Percentiles rank a stretch among this genome's conserved stretches.
These are phyloP conservation scores for Kregervanrija fluxuum DNA, from an alignment of 805 yeast genomes.

Conservation along the genomic window DNA sequence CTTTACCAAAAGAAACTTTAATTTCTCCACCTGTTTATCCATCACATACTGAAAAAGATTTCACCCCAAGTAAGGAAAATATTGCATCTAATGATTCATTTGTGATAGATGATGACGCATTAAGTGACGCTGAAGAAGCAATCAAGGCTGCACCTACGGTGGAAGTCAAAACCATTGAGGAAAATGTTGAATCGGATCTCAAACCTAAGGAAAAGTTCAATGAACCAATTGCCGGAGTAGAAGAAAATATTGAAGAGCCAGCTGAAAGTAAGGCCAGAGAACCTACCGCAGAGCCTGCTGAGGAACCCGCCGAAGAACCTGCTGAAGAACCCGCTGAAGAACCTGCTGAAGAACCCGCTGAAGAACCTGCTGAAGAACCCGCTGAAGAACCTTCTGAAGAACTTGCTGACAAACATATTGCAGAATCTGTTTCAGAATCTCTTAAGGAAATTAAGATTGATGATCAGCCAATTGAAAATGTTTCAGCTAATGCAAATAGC, in stretches of 20 bases:
- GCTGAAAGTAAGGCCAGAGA: constrained; percentile 4
- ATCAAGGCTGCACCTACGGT: constrained; percentile 26
- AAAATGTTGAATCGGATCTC: neutral
- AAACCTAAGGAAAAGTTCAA: neutral
- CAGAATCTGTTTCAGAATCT: constrained; percentile 4
- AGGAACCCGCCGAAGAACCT: constrained; percentile 4
- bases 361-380: constrained; percentile 7
- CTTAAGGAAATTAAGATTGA: constrained; percentile 6
- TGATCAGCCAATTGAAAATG: neutral
- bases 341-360: constrained; percentile 1
- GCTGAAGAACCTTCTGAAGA: constrained; percentile 4
- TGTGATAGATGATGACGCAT: constrained; percentile 24
- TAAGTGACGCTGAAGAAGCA: constrained; percentile 7
- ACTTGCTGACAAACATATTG: neutral
- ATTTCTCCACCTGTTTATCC: constrained; percentile 21
- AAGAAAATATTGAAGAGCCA: neutral
- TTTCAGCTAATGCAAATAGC: neutral
- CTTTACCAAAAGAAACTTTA: constrained; percentile 26
- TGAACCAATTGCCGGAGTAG: neutral
- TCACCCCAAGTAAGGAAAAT: constrained; percentile 11
- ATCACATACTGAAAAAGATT: constrained; percentile 1
- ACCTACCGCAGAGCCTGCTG: constrained; percentile 7
- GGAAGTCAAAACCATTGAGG: constrained; percentile 14
- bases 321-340: constrained; percentile 2
- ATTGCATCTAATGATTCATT: constrained; percentile 19